phyloP scores from a whole-genome alignment of 1,139 yeast genomes.

The Taphrina communis region DNA sequence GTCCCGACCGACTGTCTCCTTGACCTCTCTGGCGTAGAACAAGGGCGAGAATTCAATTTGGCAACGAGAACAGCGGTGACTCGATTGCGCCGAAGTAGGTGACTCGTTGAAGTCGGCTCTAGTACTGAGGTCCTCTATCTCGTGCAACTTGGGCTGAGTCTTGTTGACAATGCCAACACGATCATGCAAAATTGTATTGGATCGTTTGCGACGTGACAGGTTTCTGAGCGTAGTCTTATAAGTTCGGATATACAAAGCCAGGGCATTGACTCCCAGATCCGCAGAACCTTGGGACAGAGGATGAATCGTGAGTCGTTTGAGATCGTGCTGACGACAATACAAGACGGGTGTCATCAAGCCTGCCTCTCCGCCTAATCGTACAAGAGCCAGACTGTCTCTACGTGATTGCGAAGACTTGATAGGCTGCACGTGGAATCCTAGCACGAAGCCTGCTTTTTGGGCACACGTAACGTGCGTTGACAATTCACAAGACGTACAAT shows the following conservation, averaged over 20 bases:
- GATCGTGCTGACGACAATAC: slow-evolving; percentile 49
- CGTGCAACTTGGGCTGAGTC: background rate
- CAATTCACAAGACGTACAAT: slow-evolving; percentile 56
- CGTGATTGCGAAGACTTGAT: slow-evolving; percentile 45
- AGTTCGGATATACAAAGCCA: slow-evolving; percentile 32
- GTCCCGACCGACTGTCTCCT: background rate
- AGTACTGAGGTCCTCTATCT: background rate
- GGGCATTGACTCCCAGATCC: slow-evolving; percentile 19
- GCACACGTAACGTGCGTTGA: slow-evolving; percentile 42
- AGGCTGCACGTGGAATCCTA: slow-evolving; percentile 45
- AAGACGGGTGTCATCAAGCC: slow-evolving; percentile 51
- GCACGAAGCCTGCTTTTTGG: slow-evolving; percentile 21
- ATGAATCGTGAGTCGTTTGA: slow-evolving; percentile 37
- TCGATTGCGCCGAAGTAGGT: background rate
- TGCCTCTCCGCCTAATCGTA: slow-evolving; percentile 54
- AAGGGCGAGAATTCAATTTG: background rate
- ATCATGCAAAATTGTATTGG: background rate
- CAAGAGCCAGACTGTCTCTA: slow-evolving; percentile 47
- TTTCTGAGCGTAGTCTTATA: slow-evolving; percentile 16
- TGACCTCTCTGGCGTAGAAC: background rate
- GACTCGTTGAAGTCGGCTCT: too few relatives aligned
- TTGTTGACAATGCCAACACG: background rate
- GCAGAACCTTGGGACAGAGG: slow-evolving; percentile 32
- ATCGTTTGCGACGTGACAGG: background rate
- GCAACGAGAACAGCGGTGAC: background rate